Base-by-base conservation (phyloP, 1,284 basidiomycete species). In the Psilocybe mexicana region DNA sequence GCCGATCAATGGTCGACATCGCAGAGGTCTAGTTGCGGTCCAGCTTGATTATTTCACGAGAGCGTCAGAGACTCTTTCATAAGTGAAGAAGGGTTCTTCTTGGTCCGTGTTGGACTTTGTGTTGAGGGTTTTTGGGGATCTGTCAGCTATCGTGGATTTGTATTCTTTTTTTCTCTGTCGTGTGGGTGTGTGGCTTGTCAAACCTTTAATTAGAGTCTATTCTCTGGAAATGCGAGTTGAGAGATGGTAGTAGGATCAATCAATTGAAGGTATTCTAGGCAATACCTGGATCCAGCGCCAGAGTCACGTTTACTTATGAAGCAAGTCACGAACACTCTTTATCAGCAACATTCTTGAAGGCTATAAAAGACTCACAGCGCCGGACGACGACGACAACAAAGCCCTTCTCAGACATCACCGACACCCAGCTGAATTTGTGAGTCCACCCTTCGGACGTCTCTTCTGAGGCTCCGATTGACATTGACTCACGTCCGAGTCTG, bases 231-330 rank as follows among this genome's bases (percentile, higher is more conserved):
- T 33, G 30, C 8, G 30, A 33, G 30, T 33, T 40, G 38, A n/a
- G n/a, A 35, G 46, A 11, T 6, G 46, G 28, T 5, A n/a, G 30
- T 33, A 48, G 28, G 14, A 12, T 12, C 18, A 48, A n/a, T 47
- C 10, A 47, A 47, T 47, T 47, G 25, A 14, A 48, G 14, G 28
- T 33, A 33, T 48, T 48, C 12, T 33, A 18, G 30, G 30, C n/a
- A n/a, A 3, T 23, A 48, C 46, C 30, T 48, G 46, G 30, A 14
- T 11, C 3, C 14, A 18, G 18, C 38, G 38, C n/a, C 28, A 33
- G 18, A 35, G 46, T 48, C 46, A 48, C 46, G 46, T 35, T 35
- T 35, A 48, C 46, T 48, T 48, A 48, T 48, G 46, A 48, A 48
- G 30, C 45, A 35, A 8, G 30, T 48, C 46, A 35, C 30, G 46